These are phyloP conservation scores for Castanopsis chinensis DNA, from an alignment of 306 rosid species.

Conservation along the genomic window DNA sequence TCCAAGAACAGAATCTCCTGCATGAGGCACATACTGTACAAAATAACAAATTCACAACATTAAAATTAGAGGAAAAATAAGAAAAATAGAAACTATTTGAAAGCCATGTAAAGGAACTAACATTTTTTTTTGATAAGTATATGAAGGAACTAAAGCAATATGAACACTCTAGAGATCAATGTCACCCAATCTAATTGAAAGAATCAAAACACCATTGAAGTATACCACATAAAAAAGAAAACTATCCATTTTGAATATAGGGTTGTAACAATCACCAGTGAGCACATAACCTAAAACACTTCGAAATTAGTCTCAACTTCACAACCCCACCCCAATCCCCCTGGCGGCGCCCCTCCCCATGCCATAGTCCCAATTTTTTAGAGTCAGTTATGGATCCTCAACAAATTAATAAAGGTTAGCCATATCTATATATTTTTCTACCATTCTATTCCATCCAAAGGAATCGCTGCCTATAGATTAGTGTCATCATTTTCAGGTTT, in stretches of 20 bases:
- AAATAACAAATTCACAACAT: constrained; percentile 11
- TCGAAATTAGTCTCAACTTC: not conserved
- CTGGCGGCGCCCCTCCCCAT: too few relatives aligned
- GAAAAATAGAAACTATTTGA: not conserved
- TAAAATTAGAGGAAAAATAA: not conserved
- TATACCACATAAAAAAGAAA: not conserved
- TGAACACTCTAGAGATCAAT: not conserved
- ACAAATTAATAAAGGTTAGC: too few relatives aligned
- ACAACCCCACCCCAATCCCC: too few relatives aligned
- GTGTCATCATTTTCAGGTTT: not conserved
- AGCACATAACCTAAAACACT: not conserved
- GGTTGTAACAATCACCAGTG: not conserved
- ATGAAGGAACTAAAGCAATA: not conserved
- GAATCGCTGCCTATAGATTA: too few relatives aligned
- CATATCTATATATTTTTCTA: too few relatives aligned
- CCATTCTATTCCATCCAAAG: too few relatives aligned
- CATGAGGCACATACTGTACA: constrained; percentile 79
- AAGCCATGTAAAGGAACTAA: not conserved
- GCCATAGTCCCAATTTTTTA: too few relatives aligned
- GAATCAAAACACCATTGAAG: not conserved
- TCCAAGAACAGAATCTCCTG: constrained; percentile 85
- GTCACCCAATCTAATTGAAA: not conserved
- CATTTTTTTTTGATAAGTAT: too few relatives aligned
- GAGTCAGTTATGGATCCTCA: too few relatives aligned
- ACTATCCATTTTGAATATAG: not conserved